A percentile compares a stretch with the other conserved stretches of the same genome.
phyloP scores from a whole-genome alignment of 164 flowering plant species.

The Vitis cinerea region DNA sequence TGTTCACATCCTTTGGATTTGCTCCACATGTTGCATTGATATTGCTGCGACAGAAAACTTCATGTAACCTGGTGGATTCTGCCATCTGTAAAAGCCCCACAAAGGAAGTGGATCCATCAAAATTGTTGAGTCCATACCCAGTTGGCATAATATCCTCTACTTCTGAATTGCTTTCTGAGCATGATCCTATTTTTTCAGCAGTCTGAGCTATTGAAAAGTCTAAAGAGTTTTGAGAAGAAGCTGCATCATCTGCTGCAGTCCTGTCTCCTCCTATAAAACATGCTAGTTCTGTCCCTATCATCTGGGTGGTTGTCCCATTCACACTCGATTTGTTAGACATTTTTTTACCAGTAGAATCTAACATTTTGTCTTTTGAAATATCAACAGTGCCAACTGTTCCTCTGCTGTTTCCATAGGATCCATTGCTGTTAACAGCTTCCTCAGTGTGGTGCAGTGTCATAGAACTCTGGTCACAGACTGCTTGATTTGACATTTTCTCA shows the following conservation, averaged over 20 bases:
- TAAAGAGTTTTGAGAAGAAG: constrained; percentile 36
- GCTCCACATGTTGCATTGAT: neutral
- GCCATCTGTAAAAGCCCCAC: constrained; percentile 33
- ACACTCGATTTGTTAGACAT: constrained; percentile 1
- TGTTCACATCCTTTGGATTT: constrained; percentile 3
- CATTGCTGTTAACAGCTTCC: constrained; percentile 29
- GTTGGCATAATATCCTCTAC: constrained; percentile 17
- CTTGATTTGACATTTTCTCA: neutral
- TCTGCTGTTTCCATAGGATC: constrained; percentile 12
- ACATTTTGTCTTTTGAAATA: constrained; percentile 2
- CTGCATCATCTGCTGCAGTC: constrained; percentile 19
- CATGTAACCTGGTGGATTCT: constrained; percentile 13
- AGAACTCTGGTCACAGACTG: constrained; percentile 20
- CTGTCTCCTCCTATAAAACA: constrained; percentile 9
- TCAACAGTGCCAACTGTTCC: constrained; percentile 8
- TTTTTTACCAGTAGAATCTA: constrained; percentile 14
- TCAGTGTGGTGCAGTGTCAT: constrained; percentile 20
- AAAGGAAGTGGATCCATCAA: constrained; percentile 26
- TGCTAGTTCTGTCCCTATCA: constrained; percentile 1
- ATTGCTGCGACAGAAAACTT: constrained; percentile 11
- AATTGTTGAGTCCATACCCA: constrained; percentile 7
- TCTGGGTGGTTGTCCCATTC: constrained; percentile 4
- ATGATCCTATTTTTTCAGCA: constrained; percentile 31
- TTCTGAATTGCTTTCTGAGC: constrained; percentile 32
- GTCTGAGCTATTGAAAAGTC: constrained; percentile 29